Percentiles rank a stretch among this genome's conserved stretches.
These are phyloP conservation scores for Panicum virgatum DNA, from an alignment of 202 grass and related monocot species.

Conservation along the genomic window DNA sequence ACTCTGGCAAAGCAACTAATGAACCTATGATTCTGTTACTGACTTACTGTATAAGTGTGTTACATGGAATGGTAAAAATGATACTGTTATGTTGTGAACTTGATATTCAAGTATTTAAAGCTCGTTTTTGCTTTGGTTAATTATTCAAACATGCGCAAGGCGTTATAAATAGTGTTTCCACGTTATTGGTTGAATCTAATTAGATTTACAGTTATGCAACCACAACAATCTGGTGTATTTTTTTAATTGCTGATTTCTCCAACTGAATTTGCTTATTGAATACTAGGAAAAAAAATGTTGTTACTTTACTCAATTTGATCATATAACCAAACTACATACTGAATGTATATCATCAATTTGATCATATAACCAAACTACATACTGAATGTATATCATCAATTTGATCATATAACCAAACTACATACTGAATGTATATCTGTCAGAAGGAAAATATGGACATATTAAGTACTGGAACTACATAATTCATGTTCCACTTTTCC, in stretches of 20 bases:
- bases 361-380: too few relatives aligned
- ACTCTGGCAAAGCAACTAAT: too few relatives aligned
- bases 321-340: too few relatives aligned
- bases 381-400: too few relatives aligned
- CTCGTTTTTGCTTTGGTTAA: background rate
- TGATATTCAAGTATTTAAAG: background rate
- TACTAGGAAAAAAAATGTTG: background rate
- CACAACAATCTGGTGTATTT: background rate
- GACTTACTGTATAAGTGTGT: slow-evolving; percentile 9
- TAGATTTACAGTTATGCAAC: background rate
- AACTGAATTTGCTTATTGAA: background rate
- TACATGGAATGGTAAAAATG: background rate
- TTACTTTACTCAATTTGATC: too few relatives aligned
- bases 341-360: too few relatives aligned
- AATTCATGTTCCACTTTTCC: background rate
- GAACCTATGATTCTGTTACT: too few relatives aligned
- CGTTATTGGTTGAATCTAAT: slow-evolving; percentile 2
- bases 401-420: background rate
- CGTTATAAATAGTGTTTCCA: background rate
- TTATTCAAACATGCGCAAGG: background rate
- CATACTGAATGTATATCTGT: background rate
- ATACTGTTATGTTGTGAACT: background rate
- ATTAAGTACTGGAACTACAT: background rate
- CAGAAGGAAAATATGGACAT: background rate
- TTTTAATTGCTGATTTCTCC: background rate